A percentile compares a stretch with the other conserved stretches of the same genome.
Evolutionary conservation across 345 rosid genomes (phyloP).

Genomic region (Dipteronia sinensis): DNA sequence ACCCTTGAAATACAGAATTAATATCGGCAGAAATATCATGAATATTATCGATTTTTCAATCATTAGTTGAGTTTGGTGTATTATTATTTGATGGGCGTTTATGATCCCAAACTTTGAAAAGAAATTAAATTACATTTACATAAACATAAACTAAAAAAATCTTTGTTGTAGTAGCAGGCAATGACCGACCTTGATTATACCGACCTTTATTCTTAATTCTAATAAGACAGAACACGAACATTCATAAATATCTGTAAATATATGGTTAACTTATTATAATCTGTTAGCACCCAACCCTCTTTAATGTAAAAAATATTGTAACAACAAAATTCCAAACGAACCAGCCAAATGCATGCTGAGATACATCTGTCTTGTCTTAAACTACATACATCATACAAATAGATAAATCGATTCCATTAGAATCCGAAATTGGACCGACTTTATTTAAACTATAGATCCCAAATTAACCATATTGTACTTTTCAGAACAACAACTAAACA

Average conservation of each 20-base stretch:
- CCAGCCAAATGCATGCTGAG: not conserved
- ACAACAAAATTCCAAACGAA: not conserved
- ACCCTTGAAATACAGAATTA: too few relatives aligned
- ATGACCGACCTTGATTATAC: not conserved
- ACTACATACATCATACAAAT: not conserved
- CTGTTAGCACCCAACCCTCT: not conserved
- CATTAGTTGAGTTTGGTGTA: slow-evolving; percentile 30
- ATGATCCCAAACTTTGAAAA: not conserved
- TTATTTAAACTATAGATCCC: too few relatives aligned
- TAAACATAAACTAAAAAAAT: not conserved
- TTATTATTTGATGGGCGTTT: not conserved
- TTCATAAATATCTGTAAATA: too few relatives aligned
- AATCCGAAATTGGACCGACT: not conserved
- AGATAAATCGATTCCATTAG: not conserved
- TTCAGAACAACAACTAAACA: too few relatives aligned
- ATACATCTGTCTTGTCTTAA: not conserved
- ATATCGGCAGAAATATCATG: too few relatives aligned
- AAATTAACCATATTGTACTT: too few relatives aligned
- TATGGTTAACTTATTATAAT: not conserved
- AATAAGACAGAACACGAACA: not conserved
- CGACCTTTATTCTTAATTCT: not conserved
- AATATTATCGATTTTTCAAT: too few relatives aligned
- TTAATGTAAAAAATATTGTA: slow-evolving; percentile 3
- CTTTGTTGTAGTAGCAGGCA: slow-evolving; percentile 3
- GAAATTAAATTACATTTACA: too few relatives aligned